Conservation (phyloP, 1,284 basidiomycete genomes). For the Volvariella volvacea region DNA sequence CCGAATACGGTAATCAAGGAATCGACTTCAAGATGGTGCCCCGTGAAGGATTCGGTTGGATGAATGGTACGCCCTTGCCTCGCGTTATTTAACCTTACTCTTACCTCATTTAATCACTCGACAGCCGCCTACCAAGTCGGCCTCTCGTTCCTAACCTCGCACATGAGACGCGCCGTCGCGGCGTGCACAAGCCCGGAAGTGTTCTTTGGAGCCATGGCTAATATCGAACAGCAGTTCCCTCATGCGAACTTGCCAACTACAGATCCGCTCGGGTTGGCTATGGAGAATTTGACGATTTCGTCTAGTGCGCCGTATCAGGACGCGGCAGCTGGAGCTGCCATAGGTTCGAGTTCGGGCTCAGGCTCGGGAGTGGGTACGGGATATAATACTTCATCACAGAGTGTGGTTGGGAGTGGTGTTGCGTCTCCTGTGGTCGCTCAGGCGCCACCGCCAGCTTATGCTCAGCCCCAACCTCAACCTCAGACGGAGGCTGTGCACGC, state of each 20-base stretch:
- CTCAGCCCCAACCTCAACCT: too few relatives aligned
- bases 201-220: slow-evolving; percentile 58
- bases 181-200: slow-evolving; percentile 89
- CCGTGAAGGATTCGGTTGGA: slow-evolving; percentile 96
- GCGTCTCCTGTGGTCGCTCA: too few relatives aligned
- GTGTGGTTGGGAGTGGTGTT: too few relatives aligned
- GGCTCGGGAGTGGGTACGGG: too few relatives aligned
- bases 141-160: slow-evolving; percentile 86
- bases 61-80: slow-evolving; percentile 60
- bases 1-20: slow-evolving; percentile 98
- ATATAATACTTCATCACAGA: too few relatives aligned
- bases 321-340: too few relatives aligned
- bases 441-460: too few relatives aligned
- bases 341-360: too few relatives aligned
- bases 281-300: slow-evolving; percentile 43
- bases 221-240: slow-evolving; percentile 17
- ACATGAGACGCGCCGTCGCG: slow-evolving; percentile 92
- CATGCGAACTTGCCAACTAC: slow-evolving; percentile 33
- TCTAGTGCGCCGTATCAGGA: too few relatives aligned
- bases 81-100: slow-evolving; percentile 2
- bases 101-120: slow-evolving; percentile 13
- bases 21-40: slow-evolving; percentile 96
- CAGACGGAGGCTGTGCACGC: too few relatives aligned
- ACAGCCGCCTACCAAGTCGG: slow-evolving; percentile 92
- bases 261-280: slow-evolving; percentile 65